A percentile compares a stretch with the other conserved stretches of the same genome.
phyloP scores from a whole-genome alignment of 2,329 filamentous ascomycete species.

The Penicillium sp. region DNA sequence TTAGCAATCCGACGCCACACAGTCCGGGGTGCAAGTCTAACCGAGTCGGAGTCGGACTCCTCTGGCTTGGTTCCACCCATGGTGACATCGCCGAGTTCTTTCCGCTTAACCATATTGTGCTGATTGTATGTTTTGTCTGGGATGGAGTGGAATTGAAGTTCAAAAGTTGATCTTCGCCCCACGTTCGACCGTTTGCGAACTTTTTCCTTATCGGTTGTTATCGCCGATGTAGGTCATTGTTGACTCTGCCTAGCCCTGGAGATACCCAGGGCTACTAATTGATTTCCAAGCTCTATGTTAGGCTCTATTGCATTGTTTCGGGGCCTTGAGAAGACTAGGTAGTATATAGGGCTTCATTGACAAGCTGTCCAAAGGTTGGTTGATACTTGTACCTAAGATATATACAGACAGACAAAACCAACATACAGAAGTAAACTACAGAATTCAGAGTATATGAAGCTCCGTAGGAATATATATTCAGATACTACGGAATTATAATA shows the following conservation, averaged over 20 bases:
- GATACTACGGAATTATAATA: not conserved
- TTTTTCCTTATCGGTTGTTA: slow-evolving; percentile 27
- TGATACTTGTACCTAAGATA: not conserved
- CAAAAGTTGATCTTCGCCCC: slow-evolving; percentile 14
- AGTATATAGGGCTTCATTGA: not conserved
- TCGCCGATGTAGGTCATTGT: slow-evolving; percentile 6
- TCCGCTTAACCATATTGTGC: slow-evolving; percentile 51
- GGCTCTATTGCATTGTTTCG: not conserved
- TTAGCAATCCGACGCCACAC: slow-evolving; percentile 8
- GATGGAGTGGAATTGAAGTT: slow-evolving; percentile 5
- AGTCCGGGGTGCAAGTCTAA: slow-evolving; percentile 16
- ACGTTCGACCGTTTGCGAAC: slow-evolving; percentile 22
- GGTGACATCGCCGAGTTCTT: slow-evolving; percentile 46
- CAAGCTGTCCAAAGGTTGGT: not conserved
- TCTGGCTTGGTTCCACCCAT: slow-evolving; percentile 44
- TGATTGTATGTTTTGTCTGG: slow-evolving; percentile 3
- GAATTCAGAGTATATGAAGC: not conserved
- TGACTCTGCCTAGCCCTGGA: no score
- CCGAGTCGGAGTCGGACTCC: slow-evolving; percentile 43
- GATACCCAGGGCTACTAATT: not conserved
- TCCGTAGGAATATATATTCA: not conserved
- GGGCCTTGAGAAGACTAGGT: not conserved
- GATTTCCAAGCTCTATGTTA: not conserved
- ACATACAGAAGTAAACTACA: not conserved
- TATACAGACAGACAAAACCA: not conserved